Evolutionary conservation across 2,329 filamentous ascomycete species (phyloP).

Genomic region (Ceratocystis ficicola): DNA sequence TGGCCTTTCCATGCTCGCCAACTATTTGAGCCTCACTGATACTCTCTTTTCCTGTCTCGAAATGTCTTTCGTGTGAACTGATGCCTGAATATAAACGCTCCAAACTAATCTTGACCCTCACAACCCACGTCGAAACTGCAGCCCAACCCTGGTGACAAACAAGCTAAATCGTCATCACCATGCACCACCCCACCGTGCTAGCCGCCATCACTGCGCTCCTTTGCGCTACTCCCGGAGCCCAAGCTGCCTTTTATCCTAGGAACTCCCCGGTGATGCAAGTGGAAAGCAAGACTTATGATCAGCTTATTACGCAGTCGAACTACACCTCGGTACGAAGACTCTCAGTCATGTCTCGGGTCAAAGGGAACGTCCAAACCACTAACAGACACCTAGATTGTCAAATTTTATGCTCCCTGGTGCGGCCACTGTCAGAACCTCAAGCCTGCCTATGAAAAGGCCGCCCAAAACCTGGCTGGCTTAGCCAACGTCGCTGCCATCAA

Average conservation of each 20-base stretch:
- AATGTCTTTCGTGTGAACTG: neutral
- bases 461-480: conserved; percentile 75
- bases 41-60: neutral
- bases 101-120: neutral
- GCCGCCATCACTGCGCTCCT: neutral
- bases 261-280: conserved; percentile 79
- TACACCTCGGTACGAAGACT: conserved; percentile 62
- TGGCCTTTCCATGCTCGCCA: neutral
- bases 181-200: conserved; percentile 13
- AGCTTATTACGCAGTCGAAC: conserved; percentile 75
- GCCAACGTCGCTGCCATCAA: conserved; percentile 91
- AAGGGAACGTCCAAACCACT: conserved; percentile 1
- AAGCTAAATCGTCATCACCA: neutral
- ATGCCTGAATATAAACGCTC: neutral
- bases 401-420: conserved; percentile 97
- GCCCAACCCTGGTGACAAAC: neutral
- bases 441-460: conserved; percentile 88
- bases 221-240: conserved; percentile 6
- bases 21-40: neutral
- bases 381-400: conserved; percentile 41
- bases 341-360: neutral
- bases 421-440: conserved; percentile 95
- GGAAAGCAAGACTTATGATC: conserved; percentile 65
- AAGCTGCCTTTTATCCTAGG: conserved; percentile 67
- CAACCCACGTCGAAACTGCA: neutral